Evolutionary conservation across 495 filamentous ascomycete species (phyloP), one percentile per base, ranked within the genome.

Genomic region (Penicillium crystallinum): DNA sequence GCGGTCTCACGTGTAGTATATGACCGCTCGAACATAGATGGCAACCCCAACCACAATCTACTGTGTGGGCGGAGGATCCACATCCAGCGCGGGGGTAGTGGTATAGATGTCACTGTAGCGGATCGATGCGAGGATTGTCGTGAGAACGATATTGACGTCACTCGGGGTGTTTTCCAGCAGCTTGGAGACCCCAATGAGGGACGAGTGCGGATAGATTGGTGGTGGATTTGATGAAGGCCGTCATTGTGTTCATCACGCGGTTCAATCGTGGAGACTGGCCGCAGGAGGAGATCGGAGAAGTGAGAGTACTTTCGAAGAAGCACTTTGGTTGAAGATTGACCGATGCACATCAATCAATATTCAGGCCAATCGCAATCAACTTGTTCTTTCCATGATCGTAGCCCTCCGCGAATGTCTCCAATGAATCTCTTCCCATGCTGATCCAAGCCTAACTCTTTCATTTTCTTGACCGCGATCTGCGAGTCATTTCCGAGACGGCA

Each of bases 401-500:
- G 80, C 0, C 93, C 93, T 1, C 90, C 91, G 25, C 74, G 77
- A 21, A 97, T 85, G 69, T 97, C 93, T 29, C 82, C 80, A 43
- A 95, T 80, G 46, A 76, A 80, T 30, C 82, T 73, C 49, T 71
- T 68, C 1, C 84, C 84, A 11, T 67, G 66, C 19, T 68, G 63
- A 45, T 78, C 81, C n/a, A 87, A 49, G 3, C 83, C 83, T 34
- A 82, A 58, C 29, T 90, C 81, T 62, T 85, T 89, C 54, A 95
- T 55, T 63, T 75, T 84, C 60, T 77, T 78, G 0, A 90, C 82
- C 0, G 83, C 86, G 44, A 90, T 65, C 63, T 96, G 93, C 0
- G 89, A 95, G 63, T 98, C 93, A 57, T 96, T 89, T 2, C 93
- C 93, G 2, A 86, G 77, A 15, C 90, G 80, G 61, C 93, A 98